Evolutionary conservation across 2,329 filamentous ascomycete genomes (phyloP), one percentile per base, ranked within the genome.

Genomic region (Davidsoniella neocaledoniae): DNA sequence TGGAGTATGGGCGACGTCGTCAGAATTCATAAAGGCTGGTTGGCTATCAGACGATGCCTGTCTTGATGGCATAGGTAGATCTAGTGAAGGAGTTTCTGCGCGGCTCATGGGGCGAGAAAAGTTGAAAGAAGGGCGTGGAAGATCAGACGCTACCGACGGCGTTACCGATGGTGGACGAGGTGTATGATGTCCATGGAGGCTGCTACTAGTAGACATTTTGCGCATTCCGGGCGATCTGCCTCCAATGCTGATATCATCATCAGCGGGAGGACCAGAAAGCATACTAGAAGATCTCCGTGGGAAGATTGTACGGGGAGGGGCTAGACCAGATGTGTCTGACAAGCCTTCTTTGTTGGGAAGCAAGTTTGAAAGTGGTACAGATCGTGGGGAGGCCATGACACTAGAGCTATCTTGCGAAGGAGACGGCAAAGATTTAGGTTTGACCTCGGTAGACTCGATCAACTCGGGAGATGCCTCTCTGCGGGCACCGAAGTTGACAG

Each of bases 61-160:
- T 36, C 78, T 69, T 8, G 71, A 69, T 44, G 78, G 77, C 25
- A 37, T 46, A 51, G 5, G 43, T 38, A 37, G 43, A 43, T 54
- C 83, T 26, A 72, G 66, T 42, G 59, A 66, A 14, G 76, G 76
- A 10, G 74, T 79, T 54, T 77, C 78, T 53, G 79, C 75, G 60
- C 81, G 74, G 63, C 90, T 95, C 54, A 94, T 66, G 0, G 91
- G 91, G 41, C 91, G 76, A 0, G 91, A 96, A 63, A 96, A 96
- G 64, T 98, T 96, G 66, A 93, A 90, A 0, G 83, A 78, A 1
- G 86, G 83, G 14, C 81, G 76, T 10, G 81, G 77, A 36, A 87
- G 60, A 54, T 94, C 86, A 1, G 90, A 96, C 54, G 79, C 80
- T 37, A 86, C 73, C 0, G 91, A 96, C 2, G 87, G 86, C 1